A percentile compares a stretch with the other conserved stretches of the same genome.
phyloP scores from a whole-genome alignment of 2,329 filamentous ascomycete genomes.

The Dendrostoma leiphaemia region DNA sequence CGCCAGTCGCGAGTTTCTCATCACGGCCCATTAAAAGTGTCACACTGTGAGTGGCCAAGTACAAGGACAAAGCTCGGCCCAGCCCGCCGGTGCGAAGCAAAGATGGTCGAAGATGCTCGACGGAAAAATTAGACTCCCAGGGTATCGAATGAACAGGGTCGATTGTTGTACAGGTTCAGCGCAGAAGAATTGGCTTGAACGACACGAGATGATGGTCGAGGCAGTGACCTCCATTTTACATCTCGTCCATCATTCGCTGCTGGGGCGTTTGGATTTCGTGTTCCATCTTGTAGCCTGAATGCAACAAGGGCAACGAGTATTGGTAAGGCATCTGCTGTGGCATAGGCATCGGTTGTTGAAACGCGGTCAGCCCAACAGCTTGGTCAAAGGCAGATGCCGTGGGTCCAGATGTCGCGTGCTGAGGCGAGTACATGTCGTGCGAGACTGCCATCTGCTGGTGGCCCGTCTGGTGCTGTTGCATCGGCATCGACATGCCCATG shows the following conservation, averaged over 20 bases:
- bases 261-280: background rate
- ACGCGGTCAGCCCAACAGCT: too few relatives aligned
- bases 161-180: too few relatives aligned
- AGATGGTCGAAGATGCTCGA: background rate
- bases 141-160: background rate
- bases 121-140: background rate
- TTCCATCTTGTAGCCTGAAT: background rate
- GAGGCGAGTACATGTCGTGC: conserved; percentile 11
- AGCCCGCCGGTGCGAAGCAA: background rate
- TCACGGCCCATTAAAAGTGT: too few relatives aligned
- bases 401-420: conserved; percentile 8
- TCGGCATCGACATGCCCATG: conserved; percentile 2
- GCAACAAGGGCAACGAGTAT: too few relatives aligned
- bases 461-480: conserved; percentile 5
- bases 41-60: background rate
- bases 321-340: background rate
- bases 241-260: background rate
- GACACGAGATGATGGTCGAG: too few relatives aligned
- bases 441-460: conserved; percentile 8
- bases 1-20: too few relatives aligned
- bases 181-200: too few relatives aligned
- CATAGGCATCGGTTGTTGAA: background rate
- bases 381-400: background rate
- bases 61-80: background rate
- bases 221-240: too few relatives aligned